These are phyloP conservation scores for Gaeumannomyces tritici DNA, from an alignment of 2,329 filamentous ascomycete species.

Conservation along the genomic window DNA sequence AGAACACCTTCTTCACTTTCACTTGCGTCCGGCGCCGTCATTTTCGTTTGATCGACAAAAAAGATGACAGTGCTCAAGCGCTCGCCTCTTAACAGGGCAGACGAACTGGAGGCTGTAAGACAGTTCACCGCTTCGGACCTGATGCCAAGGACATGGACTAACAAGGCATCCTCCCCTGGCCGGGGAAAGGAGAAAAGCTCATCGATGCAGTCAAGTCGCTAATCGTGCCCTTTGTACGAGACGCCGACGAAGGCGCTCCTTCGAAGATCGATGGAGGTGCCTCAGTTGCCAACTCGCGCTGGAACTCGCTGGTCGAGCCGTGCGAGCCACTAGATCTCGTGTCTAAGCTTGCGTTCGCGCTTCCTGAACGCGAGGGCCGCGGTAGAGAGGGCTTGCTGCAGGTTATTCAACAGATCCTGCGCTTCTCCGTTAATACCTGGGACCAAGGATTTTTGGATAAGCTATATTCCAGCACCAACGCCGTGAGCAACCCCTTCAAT, in stretches of 20 bases:
- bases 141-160: background rate
- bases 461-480: constrained; percentile 82
- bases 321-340: constrained; percentile 48
- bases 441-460: constrained; percentile 96
- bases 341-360: constrained; percentile 44
- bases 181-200: constrained; percentile 36
- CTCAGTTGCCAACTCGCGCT: constrained; percentile 22
- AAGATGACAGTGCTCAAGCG: background rate
- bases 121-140: too few species aligned
- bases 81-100: constrained; percentile 14
- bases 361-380: constrained; percentile 45
- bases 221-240: constrained; percentile 60
- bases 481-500: constrained; percentile 38
- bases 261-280: constrained; percentile 44
- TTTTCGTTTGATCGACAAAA: background rate
- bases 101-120: constrained; percentile 20
- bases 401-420: constrained; percentile 60
- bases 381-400: constrained; percentile 68
- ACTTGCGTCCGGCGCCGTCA: too few species aligned
- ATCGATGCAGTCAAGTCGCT: constrained; percentile 57
- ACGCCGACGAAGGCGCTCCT: constrained; percentile 54
- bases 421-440: constrained; percentile 96
- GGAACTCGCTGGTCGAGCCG: constrained; percentile 55
- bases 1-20: background rate
- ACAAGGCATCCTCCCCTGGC: background rate